Base-by-base conservation (phyloP, 2,329 filamentous ascomycete species). In the Coniella lustricola region DNA sequence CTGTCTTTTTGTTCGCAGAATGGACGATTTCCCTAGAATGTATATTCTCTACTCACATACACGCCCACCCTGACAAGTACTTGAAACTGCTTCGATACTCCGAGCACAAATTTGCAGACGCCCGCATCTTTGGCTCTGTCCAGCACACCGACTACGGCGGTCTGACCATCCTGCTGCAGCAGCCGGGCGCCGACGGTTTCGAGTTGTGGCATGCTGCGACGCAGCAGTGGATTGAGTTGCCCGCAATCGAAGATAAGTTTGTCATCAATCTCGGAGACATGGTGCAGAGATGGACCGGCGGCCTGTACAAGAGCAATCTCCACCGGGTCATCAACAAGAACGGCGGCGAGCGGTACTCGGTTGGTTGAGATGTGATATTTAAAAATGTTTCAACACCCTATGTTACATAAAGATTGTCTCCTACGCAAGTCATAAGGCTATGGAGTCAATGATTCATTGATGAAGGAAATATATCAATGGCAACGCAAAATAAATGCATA, bases 91-190 rank as follows among this genome's bases (percentile, higher is more conserved):
- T 44, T 29, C 41, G 32, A 20, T 44, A 44, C 20, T 31, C 41
- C 14, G 29, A 31, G 16, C 31, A 44, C 7, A 44, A 16, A 14
- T 33, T 33, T 29, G 12, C 18, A 18, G 41, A 44, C n/a, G 18
- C 13, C 14, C 34, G 42, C 4, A 48, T 49, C 12, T 49, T 37
- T 13, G 50, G 54, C 25, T 48, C 53, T 58, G 62, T 54, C 7
- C 54, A 54, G 3, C 59, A 62, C 36, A 59, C 46, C 9, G 59
- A 62, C 48, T 60, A 57, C 32, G 57, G 60, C 18, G 58, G 55
- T 12, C 48, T 61, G 16, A 57, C 58, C 4, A 36, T 58, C 29
- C 49, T 62, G 18, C 49, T 60, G n/a, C 59, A 60, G 33, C 49
- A 61, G 52, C 52, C 55, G 7, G 57, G 54, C 4, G 55, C 50